Conservation (phyloP, 2,329 filamentous ascomycete species). For the Neopestalotiopsis sp. region DNA sequence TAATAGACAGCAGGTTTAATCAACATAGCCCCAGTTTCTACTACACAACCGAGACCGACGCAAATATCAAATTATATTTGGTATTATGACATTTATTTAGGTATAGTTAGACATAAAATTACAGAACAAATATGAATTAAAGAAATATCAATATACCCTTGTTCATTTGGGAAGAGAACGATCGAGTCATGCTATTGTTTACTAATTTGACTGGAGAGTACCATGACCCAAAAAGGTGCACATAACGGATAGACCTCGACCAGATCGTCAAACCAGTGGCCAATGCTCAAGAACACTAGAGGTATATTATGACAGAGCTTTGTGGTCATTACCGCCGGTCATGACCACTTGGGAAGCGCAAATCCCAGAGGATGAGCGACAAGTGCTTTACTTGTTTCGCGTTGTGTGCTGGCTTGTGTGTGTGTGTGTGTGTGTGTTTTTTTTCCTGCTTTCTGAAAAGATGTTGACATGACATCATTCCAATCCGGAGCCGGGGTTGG, state of each 20-base stretch:
- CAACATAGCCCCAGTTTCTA: no score
- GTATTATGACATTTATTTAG: no score
- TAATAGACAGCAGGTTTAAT: no score
- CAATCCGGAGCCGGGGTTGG: neutral
- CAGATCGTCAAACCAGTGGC: neutral
- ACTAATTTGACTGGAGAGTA: neutral
- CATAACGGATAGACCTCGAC: neutral
- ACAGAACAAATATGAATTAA: no score
- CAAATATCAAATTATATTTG: no score
- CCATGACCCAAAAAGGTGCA: neutral
- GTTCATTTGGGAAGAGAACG: no score
- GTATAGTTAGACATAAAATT: no score
- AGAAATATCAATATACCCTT: no score
- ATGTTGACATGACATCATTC: conserved; percentile 14
- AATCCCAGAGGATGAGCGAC: neutral
- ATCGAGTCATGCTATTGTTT: neutral
- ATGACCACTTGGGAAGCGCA: neutral
- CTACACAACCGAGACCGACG: no score
- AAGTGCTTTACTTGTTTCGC: neutral
- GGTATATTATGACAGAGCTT: neutral
- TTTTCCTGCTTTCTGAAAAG: conserved; percentile 4
- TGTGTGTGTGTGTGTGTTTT: no score
- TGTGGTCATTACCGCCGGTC: neutral
- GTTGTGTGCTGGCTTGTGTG: no score
- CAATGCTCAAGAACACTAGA: neutral